phyloP scores from a whole-genome alignment of 2,329 filamentous ascomycete species.

The Alternaria postmessia region DNA sequence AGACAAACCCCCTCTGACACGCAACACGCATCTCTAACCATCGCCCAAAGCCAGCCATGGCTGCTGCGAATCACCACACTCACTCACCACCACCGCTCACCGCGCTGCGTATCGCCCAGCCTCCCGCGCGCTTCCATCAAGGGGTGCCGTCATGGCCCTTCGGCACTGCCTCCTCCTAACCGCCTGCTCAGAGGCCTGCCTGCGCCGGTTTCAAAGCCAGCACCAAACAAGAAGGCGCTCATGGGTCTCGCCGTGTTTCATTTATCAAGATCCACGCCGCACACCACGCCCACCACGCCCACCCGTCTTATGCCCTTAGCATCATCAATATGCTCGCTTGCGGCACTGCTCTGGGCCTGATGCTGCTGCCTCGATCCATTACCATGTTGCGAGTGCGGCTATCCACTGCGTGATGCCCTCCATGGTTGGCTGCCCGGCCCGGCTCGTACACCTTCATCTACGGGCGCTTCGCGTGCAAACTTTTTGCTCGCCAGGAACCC shows the following conservation, averaged over 20 bases:
- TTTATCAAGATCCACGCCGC: conserved; percentile 31
- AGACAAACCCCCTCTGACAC: background rate
- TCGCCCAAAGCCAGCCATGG: background rate
- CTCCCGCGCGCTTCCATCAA: conserved; percentile 34
- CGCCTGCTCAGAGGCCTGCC: conserved; percentile 29
- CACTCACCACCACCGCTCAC: background rate
- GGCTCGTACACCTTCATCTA: conserved; percentile 18
- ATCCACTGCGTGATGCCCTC: conserved; percentile 10
- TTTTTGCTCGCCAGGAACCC: conserved; percentile 20
- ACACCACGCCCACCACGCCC: conserved; percentile 14
- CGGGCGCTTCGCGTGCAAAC: conserved; percentile 17
- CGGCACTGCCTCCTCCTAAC: conserved; percentile 40
- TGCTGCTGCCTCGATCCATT: conserved; percentile 4
- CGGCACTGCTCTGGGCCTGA: conserved; percentile 1
- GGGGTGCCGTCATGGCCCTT: conserved; percentile 11
- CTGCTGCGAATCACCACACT: background rate
- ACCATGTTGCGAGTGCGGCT: conserved; percentile 9
- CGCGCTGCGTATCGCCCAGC: conserved; percentile 36
- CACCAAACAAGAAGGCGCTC: conserved; percentile 36
- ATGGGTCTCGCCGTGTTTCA: conserved; percentile 33
- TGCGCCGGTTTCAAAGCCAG: conserved; percentile 24
- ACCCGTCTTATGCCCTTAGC: conserved; percentile 13
- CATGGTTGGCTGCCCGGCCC: conserved; percentile 34
- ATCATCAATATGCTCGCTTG: conserved; percentile 11
- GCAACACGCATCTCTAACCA: background rate